phyloP scores from a whole-genome alignment of 345 rosid species.

The Excoecaria agallocha region DNA sequence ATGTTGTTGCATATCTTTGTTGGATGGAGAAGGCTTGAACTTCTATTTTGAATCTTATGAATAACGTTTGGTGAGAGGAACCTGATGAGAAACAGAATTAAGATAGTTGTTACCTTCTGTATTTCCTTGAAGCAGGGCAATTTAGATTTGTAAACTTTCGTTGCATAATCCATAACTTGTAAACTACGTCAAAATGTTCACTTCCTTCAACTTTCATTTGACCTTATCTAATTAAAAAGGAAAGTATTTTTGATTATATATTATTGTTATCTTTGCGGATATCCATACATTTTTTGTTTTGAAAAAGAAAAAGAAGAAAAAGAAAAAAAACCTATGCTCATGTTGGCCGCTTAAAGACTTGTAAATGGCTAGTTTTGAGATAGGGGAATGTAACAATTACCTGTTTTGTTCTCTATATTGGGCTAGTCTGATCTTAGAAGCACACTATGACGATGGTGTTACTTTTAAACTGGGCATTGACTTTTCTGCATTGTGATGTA shows the following conservation, averaged over 20 bases:
- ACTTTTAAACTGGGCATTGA: neutral
- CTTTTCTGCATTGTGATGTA: conserved; percentile 10
- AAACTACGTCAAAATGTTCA: neutral
- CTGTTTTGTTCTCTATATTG: neutral
- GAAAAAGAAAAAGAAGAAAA: too few relatives aligned
- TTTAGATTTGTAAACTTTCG: neutral
- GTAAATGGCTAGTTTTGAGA: neutral
- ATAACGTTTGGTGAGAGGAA: neutral
- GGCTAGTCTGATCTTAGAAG: neutral
- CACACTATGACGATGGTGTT: conserved; percentile 8
- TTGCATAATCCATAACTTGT: neutral
- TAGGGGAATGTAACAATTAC: neutral
- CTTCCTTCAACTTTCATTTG: neutral
- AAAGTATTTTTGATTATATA: neutral
- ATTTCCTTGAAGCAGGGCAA: neutral
- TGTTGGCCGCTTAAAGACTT: too few relatives aligned
- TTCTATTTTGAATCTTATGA: neutral
- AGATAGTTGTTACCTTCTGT: neutral
- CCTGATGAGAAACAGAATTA: neutral
- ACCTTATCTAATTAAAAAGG: neutral
- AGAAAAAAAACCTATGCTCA: too few relatives aligned
- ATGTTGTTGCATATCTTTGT: neutral
- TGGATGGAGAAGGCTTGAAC: neutral
- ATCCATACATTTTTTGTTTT: neutral
- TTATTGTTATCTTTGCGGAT: neutral